Base-by-base conservation (phyloP, 495 filamentous ascomycete species). In the Penicillium steckii region DNA sequence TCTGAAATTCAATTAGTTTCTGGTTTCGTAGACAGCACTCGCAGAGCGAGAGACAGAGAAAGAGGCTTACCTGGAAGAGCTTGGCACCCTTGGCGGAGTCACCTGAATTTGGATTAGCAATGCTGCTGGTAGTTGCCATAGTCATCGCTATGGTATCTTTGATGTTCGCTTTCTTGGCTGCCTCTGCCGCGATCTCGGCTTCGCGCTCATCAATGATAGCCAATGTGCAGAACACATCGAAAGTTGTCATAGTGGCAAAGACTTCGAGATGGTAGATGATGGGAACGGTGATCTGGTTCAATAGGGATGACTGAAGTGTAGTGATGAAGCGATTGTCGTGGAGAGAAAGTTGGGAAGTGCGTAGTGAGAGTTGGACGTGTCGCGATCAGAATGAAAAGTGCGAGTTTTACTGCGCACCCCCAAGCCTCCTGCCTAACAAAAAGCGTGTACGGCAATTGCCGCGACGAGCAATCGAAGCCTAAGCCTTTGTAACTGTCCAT, bases 81-180 rank as follows among this genome's bases (percentile, higher is more conserved):
- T 88, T 91, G 73, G 92, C 94, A 80, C 94, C 94, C 85, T 99
- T 99, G 77, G 91, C 88, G 67, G 82, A 72, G 75, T 96, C 90
- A 79, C 94, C 94, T 98, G 69, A 50, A 8, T 17, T 18, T 27
- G 37, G 48, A 51, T 75, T 72, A 73, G 73, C 64, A 1, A 51
- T 40, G 32, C 3, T 38, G 18, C 13, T 44, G 42, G n/a, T 29
- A 17, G 42, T 19, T 10, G 13, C 42, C 42, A 29, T 29, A 25
- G 46, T 23, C 13, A 25, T 27, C 17, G 37, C 46, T 48, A 53
- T 13, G 25, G 53, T 29, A 9, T 46, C 38, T 13, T 41, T 41
- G 38, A 21, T 13, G 18, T 41, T 41, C 1, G 18, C 18, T 41
- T 41, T 41, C 38, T 41, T 37, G 10, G 43, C 53, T 49, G 58